Evolutionary conservation across 2,329 filamentous ascomycete species (phyloP), one percentile per base, ranked within the genome.

Genomic region (Colletotrichum nymphaeae): DNA sequence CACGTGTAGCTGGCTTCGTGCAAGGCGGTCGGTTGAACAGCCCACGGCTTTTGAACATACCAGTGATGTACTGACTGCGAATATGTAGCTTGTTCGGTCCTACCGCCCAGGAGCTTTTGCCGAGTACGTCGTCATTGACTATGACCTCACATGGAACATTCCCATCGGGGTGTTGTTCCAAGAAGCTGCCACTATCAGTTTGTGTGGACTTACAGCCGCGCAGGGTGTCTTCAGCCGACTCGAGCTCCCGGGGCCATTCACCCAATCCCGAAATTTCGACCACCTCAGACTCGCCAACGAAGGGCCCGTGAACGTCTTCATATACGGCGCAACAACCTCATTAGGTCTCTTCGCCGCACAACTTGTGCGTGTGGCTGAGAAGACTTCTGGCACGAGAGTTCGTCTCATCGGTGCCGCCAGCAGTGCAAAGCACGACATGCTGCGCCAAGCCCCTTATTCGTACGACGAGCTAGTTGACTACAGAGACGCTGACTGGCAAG

Each of bases 91-190:
- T 83, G 81, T 67, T 83, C 81, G 14, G 76, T 79, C 7, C 63
- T 79, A 83, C 5, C 80, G 83, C 0, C 83, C 85, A 0, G 86
- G 85, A 7, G 84, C 85, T 0, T 88, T 87, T 74, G 81, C 85
- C 1, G 84, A 87, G 66, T 85, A 82, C 60, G 69, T 85, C 11
- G 76, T 69, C 0, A 69, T 78, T 0, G 77, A 79, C 1, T 79
- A 77, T 52, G 84, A 86, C 52, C 78, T 87, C 0, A 76, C 83
- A 1, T 86, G 84, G 82, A 74, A 69, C 1, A 69, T 86, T 0
- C 83, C 84, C 0, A 77, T 78, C 0, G 19, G 26, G 1, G 37
- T 86, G n/a, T 72, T 77, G 0, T 71, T 81, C 2, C 82, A 85
- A 57, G 77, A 80, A n/a, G 85, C 84, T 1, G 81, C 83, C 0